Conservation (phyloP, 163 green algal genomes). For the Trebouxiophyceae sp. region DNA sequence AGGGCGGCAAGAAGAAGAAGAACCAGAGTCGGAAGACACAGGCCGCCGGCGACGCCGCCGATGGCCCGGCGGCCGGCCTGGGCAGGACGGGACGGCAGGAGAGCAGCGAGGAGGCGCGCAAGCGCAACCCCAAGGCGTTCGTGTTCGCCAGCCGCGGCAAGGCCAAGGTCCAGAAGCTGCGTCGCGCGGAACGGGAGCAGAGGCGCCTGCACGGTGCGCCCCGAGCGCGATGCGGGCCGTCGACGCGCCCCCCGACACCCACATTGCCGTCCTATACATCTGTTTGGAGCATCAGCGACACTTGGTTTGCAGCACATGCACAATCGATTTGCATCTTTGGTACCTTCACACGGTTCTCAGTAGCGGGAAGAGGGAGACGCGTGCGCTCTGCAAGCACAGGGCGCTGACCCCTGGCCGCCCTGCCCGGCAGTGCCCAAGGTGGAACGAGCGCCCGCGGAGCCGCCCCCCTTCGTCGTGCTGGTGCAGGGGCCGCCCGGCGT, state of each 20-base stretch:
- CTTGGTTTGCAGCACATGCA: not conserved
- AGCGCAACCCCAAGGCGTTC: conserved; percentile 78
- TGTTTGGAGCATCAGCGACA: too few species aligned
- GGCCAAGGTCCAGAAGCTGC: conserved; percentile 44
- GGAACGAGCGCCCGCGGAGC: conserved; percentile 68
- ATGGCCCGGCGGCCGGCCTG: not conserved
- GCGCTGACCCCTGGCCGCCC: too few species aligned
- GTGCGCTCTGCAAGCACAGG: too few species aligned
- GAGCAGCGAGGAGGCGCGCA: not conserved
- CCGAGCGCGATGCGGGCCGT: too few species aligned
- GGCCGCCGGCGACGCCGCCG: too few species aligned
- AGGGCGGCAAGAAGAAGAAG: too few species aligned
- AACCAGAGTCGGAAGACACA: too few species aligned
- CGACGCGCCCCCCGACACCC: too few species aligned
- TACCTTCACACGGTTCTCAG: not conserved
- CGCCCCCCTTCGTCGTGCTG: conserved; percentile 86
- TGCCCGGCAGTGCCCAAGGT: conserved; percentile 73
- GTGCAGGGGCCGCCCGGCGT: conserved; percentile 90
- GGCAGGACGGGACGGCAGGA: not conserved
- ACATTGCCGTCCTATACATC: too few species aligned
- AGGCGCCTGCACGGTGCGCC: conserved; percentile 75
- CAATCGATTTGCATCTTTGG: not conserved
- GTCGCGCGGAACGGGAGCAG: conserved; percentile 83
- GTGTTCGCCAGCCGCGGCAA: conserved; percentile 42
- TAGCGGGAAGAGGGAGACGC: too few species aligned